phyloP scores from a whole-genome alignment of 202 grass and related monocot species.

The Zoysia matrella region DNA sequence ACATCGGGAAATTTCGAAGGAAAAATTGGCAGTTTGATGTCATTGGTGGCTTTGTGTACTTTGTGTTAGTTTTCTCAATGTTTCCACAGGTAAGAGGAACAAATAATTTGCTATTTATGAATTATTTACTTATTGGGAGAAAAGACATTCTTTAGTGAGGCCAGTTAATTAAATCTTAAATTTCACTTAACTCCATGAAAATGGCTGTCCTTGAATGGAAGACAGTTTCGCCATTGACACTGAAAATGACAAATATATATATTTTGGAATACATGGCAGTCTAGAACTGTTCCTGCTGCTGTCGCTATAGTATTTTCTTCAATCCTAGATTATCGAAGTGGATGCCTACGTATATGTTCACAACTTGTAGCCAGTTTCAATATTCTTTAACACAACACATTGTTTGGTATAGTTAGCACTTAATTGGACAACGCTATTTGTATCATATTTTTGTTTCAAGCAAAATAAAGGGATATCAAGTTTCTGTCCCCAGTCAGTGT shows the following conservation, averaged over 20 bases:
- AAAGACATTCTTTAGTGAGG: background rate
- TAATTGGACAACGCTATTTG: background rate
- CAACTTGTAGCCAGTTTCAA: background rate
- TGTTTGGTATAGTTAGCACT: background rate
- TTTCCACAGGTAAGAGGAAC: constrained; percentile 81
- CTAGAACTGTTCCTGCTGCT: background rate
- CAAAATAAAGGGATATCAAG: background rate
- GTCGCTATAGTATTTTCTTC: background rate
- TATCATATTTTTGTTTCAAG: background rate
- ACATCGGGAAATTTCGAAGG: constrained; percentile 93
- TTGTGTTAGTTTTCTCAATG: constrained; percentile 95
- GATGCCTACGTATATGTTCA: background rate
- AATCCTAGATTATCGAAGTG: background rate
- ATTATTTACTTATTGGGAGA: constrained; percentile 1
- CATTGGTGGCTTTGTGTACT: constrained; percentile 97
- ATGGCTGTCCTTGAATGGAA: background rate
- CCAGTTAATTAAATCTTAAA: constrained; percentile 2
- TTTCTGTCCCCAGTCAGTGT: background rate
- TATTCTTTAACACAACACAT: background rate
- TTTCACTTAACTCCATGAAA: background rate
- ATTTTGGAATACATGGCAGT: constrained; percentile 5
- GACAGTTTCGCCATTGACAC: background rate
- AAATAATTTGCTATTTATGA: constrained; percentile 17
- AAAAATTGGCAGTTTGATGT: constrained; percentile 99
- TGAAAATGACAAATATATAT: background rate